A percentile compares a stretch with the other conserved stretches of the same genome.
Conservation (phyloP, 306 rosid species). For the Clitoria ternatea region DNA sequence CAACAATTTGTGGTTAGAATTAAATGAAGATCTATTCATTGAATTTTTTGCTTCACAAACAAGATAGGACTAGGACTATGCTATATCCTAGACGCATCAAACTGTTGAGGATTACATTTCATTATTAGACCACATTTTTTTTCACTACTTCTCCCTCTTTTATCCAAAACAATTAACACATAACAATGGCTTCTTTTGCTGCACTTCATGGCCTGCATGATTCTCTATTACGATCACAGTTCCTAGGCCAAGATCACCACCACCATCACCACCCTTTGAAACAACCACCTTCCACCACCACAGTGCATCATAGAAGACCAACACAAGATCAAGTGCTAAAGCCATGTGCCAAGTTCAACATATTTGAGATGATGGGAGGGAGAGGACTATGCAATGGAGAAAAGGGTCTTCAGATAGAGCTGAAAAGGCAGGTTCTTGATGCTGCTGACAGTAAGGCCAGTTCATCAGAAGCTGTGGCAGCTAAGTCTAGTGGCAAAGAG, state of each 20-base stretch:
- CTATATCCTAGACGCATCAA: too few relatives aligned
- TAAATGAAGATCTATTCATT: neutral
- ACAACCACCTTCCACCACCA: slow-evolving; percentile 25
- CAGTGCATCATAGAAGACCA: slow-evolving; percentile 24
- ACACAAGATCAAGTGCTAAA: neutral
- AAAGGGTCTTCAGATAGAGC: slow-evolving; percentile 59
- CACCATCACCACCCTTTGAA: slow-evolving; percentile 28
- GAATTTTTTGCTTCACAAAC: neutral
- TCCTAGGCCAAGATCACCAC: slow-evolving; percentile 45
- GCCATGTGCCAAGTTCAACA: slow-evolving; percentile 61
- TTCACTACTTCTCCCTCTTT: too few relatives aligned
- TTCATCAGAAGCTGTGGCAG: neutral
- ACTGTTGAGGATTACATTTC: too few relatives aligned
- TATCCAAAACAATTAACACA: too few relatives aligned
- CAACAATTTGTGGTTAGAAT: slow-evolving; percentile 28
- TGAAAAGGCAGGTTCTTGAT: slow-evolving; percentile 32
- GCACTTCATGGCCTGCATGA: slow-evolving; percentile 40
- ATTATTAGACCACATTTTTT: too few relatives aligned
- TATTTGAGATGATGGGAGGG: slow-evolving; percentile 69
- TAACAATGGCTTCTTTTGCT: slow-evolving; percentile 51
- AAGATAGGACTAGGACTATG: too few relatives aligned
- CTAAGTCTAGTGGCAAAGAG: slow-evolving; percentile 3
- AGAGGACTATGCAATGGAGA: slow-evolving; percentile 91
- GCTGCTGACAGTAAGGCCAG: slow-evolving; percentile 6
- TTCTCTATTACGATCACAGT: slow-evolving; percentile 48